Base-by-base conservation (phyloP, 129 eudicot genomes). In the Cynara cardunculus region DNA sequence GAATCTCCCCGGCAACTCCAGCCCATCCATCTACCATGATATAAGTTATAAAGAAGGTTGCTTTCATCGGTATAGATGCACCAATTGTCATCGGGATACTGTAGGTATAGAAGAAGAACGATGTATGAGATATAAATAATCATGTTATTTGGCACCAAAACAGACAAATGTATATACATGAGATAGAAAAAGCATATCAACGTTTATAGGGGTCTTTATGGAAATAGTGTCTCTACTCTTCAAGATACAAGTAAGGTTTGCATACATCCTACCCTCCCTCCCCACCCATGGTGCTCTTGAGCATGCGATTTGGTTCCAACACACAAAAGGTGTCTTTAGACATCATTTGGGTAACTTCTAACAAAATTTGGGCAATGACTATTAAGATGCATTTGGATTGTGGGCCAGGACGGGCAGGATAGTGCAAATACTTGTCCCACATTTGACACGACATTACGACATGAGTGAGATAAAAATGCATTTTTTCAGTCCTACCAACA, bases 11-110 rank as follows among this genome's bases (percentile, higher is more conserved):
- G 0, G 98, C 98, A 75, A 90, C 84, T 80, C 96, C 96, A 72
- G 98, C 96, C 98, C 98, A 93, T 53, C 97, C 97, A 65, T 93
- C 97, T n/a, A 93, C 92, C 97, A 93, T 93, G 72, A 87, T 85
- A 41, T 89, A 89, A 35, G 93, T 89, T 65, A 89, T 87, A 70
- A 89, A 89, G 73, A 89, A 88, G 27, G 97, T 90, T 71, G 95
- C 97, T 79, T 90, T 92, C 97, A 92, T 92, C 1, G 97, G 96
- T 74, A 92, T 90, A 28, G 93, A 89, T 25, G 89, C 90, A 4
- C 97, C 97, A 39, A 92, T 84, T 39, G 93, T 92, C 64, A 37
- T 73, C 3, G 96, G 93, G 72, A 92, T 90, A 3, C 97, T 92
- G 92, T 79, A 76, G 7, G 39, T 62, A 72, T 6, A 68, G 5